Percentiles rank a stretch among this genome's conserved stretches.
Evolutionary conservation across 1,284 basidiomycete genomes (phyloP).

Genomic region (Irpex rosettiformis): DNA sequence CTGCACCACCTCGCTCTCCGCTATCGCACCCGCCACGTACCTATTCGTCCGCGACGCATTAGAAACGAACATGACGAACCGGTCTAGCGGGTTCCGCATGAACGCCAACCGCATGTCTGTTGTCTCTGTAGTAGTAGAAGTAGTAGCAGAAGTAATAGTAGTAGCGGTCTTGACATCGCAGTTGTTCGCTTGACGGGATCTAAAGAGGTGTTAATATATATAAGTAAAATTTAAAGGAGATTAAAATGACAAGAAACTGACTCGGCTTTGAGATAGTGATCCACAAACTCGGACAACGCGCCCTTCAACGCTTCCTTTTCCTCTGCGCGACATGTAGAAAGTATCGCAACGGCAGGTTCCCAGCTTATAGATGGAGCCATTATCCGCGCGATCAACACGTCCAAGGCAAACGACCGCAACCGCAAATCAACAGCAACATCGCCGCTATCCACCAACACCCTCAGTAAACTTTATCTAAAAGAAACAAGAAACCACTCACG

Average conservation of each 20-base stretch:
- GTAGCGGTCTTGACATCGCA: background rate
- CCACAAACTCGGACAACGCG: background rate
- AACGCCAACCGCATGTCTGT: background rate
- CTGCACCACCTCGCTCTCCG: background rate
- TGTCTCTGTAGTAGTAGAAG: background rate
- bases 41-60: constrained; percentile 6
- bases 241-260: background rate
- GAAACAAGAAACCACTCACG: background rate
- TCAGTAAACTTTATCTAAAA: too few species aligned
- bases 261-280: background rate
- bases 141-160: background rate
- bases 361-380: constrained; percentile 1
- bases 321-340: background rate
- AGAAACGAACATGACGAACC: constrained; percentile 10
- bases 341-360: background rate
- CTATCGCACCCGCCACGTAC: background rate
- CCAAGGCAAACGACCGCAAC: background rate
- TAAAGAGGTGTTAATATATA: background rate
- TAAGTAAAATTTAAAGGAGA: background rate
- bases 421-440: background rate
- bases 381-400: background rate
- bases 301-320: background rate
- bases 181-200: background rate
- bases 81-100: constrained; percentile 10
- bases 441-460: background rate